Conservation (phyloP, 2,329 filamentous ascomycete genomes). For the Diaporthe velutina region DNA sequence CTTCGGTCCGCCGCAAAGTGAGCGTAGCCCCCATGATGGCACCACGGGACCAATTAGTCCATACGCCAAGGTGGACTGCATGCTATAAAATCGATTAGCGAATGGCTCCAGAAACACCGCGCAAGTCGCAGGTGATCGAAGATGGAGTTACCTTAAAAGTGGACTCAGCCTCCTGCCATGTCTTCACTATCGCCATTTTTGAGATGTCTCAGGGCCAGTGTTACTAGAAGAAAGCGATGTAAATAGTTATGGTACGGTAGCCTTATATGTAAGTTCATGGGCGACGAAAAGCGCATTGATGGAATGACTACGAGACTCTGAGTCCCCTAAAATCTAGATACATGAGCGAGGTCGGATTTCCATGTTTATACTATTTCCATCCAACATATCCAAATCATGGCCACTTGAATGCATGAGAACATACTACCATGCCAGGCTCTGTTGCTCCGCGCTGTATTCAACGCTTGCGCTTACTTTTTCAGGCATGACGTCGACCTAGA, state of each 20-base stretch:
- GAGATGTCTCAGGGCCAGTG: neutral
- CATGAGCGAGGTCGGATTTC: too few species aligned
- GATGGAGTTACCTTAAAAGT: neutral
- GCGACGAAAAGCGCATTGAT: too few species aligned
- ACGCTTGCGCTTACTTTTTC: too few species aligned
- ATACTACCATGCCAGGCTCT: too few species aligned
- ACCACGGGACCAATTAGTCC: slow-evolving; percentile 50
- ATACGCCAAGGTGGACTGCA: slow-evolving; percentile 45
- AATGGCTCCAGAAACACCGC: neutral
- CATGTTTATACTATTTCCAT: too few species aligned
- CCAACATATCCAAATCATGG: too few species aligned
- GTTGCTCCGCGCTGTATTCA: too few species aligned
- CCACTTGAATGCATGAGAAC: too few species aligned
- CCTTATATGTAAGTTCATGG: neutral
- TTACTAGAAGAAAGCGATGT: neutral
- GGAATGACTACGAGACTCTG: too few species aligned
- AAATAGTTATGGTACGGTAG: neutral
- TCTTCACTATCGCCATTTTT: neutral
- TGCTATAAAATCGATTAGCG: neutral
- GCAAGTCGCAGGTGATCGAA: neutral
- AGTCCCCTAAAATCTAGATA: too few species aligned
- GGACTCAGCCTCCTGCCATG: neutral
- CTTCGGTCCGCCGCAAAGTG: slow-evolving; percentile 47
- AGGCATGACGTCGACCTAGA: too few species aligned
- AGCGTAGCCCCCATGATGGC: slow-evolving; percentile 48